Evolutionary conservation across 2,329 filamentous ascomycete species (phyloP).

Genomic region (Monosporascus ibericus): DNA sequence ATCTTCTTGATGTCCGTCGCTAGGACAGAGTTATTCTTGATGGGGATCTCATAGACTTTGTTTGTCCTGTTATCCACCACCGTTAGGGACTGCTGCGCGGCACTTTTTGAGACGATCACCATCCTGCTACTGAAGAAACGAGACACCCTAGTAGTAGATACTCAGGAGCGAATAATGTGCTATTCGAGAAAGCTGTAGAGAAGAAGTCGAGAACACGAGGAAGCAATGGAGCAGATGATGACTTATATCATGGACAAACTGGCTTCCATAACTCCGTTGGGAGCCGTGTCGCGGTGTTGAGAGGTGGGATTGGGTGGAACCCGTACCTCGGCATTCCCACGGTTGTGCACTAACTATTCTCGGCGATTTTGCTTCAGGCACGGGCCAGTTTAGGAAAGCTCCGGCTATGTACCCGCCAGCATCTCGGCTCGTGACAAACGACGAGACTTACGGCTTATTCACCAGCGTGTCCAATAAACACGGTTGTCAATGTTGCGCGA

Average conservation of each 20-base stretch:
- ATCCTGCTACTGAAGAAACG: conserved; percentile 10
- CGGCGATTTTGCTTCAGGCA: background rate
- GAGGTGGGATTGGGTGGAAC: background rate
- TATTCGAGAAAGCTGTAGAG: background rate
- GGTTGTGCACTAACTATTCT: background rate
- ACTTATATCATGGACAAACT: background rate
- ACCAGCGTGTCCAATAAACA: no score
- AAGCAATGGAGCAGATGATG: background rate
- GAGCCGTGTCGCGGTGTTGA: background rate
- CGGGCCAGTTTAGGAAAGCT: background rate
- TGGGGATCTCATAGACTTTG: conserved; percentile 41
- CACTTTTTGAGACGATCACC: conserved; percentile 20
- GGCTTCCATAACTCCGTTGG: background rate
- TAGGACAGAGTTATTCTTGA: conserved; percentile 41
- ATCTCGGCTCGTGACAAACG: background rate
- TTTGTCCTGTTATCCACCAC: conserved; percentile 45
- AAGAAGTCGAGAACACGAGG: background rate
- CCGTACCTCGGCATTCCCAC: background rate
- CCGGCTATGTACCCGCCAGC: background rate
- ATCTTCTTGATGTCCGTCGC: conserved; percentile 48
- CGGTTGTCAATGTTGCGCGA: no score
- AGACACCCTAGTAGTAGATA: background rate
- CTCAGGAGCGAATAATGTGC: background rate
- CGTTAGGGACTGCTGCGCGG: conserved; percentile 29
- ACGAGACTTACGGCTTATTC: background rate